A percentile compares a stretch with the other conserved stretches of the same genome.
These are phyloP conservation scores for Sporothrix schenckii DNA, from an alignment of 2,329 filamentous ascomycete species.

Conservation along the genomic window DNA sequence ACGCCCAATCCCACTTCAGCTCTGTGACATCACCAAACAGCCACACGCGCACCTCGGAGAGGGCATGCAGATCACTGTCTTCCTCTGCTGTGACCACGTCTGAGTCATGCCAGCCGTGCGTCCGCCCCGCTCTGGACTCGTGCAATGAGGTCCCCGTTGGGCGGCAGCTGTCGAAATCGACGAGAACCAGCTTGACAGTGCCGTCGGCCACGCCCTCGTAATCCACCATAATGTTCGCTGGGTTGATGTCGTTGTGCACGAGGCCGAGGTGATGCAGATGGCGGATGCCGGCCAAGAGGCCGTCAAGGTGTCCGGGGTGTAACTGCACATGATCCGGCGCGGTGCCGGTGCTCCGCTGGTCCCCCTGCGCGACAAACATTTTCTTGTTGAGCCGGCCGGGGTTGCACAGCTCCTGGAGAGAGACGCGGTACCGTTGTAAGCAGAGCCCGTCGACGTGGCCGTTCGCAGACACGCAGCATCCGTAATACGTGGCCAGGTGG, in stretches of 20 bases:
- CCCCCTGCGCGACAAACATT: neutral
- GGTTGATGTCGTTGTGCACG: neutral
- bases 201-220: neutral
- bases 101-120: neutral
- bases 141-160: neutral
- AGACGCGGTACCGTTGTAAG: neutral
- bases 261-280: neutral
- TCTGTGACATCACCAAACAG: neutral
- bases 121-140: neutral
- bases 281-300: neutral
- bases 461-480: neutral
- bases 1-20: neutral
- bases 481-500: neutral
- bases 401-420: neutral
- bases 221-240: neutral
- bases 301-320: neutral
- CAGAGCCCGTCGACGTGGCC: neutral
- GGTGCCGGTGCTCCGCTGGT: neutral
- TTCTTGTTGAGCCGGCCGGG: neutral
- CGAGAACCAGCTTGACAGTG: neutral
- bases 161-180: conserved; percentile 8
- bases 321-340: neutral
- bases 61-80: neutral
- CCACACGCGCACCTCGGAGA: neutral
- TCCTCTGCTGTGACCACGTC: neutral